These are phyloP conservation scores for Lodderomyces theae DNA, from an alignment of 1,139 yeast species.

Conservation along the genomic window DNA sequence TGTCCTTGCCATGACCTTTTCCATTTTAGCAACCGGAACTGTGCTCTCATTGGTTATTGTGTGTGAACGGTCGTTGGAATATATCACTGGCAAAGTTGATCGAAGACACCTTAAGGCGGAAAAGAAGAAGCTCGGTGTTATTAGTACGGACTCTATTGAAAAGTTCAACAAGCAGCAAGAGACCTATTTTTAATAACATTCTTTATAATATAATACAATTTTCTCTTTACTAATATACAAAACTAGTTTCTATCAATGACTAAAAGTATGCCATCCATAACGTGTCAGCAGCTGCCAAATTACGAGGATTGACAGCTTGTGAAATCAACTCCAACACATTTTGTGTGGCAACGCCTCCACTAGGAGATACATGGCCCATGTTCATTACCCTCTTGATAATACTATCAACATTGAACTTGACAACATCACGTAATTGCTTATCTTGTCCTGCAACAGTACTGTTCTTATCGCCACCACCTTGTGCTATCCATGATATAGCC, in stretches of 20 bases:
- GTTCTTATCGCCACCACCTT: slow-evolving; percentile 58
- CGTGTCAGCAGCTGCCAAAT: slow-evolving; percentile 88
- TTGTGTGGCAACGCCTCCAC: slow-evolving; percentile 84
- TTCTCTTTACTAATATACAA: neutral
- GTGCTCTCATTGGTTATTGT: slow-evolving; percentile 13
- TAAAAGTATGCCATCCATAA: slow-evolving; percentile 94
- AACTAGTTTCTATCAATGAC: neutral
- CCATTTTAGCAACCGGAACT: slow-evolving; percentile 15
- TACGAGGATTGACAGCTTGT: slow-evolving; percentile 94
- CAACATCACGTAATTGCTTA: slow-evolving; percentile 81
- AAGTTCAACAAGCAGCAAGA: slow-evolving; percentile 8
- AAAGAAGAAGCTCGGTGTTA: neutral
- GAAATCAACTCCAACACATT: slow-evolving; percentile 87
- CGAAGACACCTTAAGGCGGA: slow-evolving; percentile 15
- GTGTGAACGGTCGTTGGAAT: slow-evolving; percentile 17
- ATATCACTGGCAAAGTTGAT: slow-evolving; percentile 21
- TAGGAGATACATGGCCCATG: slow-evolving; percentile 75
- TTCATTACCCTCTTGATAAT: slow-evolving; percentile 68
- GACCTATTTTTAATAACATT: slow-evolving; percentile 10
- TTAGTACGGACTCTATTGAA: slow-evolving; percentile 12
- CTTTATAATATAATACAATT: slow-evolving; percentile 5
- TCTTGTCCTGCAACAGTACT: slow-evolving; percentile 40
- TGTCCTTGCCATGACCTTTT: slow-evolving; percentile 15
- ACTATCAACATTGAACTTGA: slow-evolving; percentile 81
- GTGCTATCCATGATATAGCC: slow-evolving; percentile 88